These are phyloP conservation scores for Zanthoxylum bungeanum DNA, from an alignment of 345 rosid genomes.

Conservation along the genomic window DNA sequence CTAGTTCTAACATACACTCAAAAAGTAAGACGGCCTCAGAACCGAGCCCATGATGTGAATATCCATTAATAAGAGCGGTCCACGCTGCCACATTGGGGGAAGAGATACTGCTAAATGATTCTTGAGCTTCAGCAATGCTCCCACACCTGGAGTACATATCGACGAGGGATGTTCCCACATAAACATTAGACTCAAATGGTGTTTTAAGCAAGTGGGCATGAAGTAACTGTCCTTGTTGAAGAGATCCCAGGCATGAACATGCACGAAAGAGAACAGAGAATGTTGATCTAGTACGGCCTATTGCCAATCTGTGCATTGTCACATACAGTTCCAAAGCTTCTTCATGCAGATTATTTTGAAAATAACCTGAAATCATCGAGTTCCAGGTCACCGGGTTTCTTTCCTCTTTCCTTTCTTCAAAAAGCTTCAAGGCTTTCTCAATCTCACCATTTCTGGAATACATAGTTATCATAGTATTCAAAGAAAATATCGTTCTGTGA, in stretches of 20 bases:
- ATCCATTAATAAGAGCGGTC: constrained; percentile 58
- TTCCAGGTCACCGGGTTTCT: constrained; percentile 60
- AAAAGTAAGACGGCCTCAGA: constrained; percentile 43
- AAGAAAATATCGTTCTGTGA: constrained; percentile 36
- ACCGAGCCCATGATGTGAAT: constrained; percentile 55
- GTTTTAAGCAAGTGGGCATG: constrained; percentile 49
- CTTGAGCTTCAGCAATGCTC: constrained; percentile 42
- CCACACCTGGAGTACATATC: constrained; percentile 73
- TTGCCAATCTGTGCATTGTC: constrained; percentile 29
- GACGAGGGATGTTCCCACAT: constrained; percentile 53
- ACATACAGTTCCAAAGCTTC: constrained; percentile 41
- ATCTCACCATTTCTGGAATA: constrained; percentile 48
- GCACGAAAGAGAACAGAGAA: constrained; percentile 51
- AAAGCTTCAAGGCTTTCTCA: constrained; percentile 45
- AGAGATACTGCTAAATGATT: constrained; percentile 39
- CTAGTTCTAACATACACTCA: constrained; percentile 37
- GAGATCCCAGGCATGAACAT: constrained; percentile 57
- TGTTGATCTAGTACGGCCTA: constrained; percentile 43
- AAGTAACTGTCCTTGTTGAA: constrained; percentile 48
- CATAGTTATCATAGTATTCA: constrained; percentile 51
- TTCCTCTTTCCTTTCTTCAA: constrained; percentile 43
- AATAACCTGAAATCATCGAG: constrained; percentile 50
- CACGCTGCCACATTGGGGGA: constrained; percentile 54
- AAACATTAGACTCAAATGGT: constrained; percentile 40
- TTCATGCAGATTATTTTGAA: constrained; percentile 37